These are phyloP conservation scores for Nannochloropsis oceanica DNA, from an alignment of 108 stramenopile genomes.

Conservation along the genomic window DNA sequence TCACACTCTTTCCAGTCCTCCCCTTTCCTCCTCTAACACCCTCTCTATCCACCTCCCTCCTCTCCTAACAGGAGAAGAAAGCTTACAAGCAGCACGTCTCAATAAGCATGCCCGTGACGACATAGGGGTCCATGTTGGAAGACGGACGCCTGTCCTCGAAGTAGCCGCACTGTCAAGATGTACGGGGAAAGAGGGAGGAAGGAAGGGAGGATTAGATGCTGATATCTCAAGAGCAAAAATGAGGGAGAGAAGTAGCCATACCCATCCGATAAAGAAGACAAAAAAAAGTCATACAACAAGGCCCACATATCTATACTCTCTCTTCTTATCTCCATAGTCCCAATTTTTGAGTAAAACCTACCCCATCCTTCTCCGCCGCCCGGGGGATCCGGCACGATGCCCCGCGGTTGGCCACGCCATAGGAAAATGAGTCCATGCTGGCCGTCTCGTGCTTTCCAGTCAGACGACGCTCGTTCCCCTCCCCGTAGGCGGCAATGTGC, in stretches of 20 bases:
- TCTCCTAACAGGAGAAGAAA: neutral
- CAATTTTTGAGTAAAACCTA: too few relatives aligned
- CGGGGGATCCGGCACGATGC: conserved; percentile 84
- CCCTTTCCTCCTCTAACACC: neutral
- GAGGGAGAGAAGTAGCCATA: too few relatives aligned
- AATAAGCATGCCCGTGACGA: conserved; percentile 92
- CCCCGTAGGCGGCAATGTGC: conserved; percentile 93
- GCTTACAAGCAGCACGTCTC: conserved; percentile 39
- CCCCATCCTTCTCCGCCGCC: conserved; percentile 62
- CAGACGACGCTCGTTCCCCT: conserved; percentile 87
- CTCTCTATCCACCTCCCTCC: neutral
- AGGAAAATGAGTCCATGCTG: conserved; percentile 71
- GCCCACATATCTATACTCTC: too few relatives aligned
- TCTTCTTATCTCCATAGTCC: too few relatives aligned
- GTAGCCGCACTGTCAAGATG: conserved; percentile 57
- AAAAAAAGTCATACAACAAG: too few relatives aligned
- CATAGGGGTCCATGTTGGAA: conserved; percentile 93
- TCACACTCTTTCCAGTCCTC: neutral
- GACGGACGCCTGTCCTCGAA: conserved; percentile 95
- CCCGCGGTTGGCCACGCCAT: conserved; percentile 93
- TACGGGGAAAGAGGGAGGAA: neutral
- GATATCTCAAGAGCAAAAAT: too few relatives aligned
- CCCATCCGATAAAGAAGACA: too few relatives aligned
- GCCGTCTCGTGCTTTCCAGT: conserved; percentile 93
- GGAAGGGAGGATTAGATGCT: too few relatives aligned